These are phyloP conservation scores for Botryotinia convoluta DNA, from an alignment of 2,329 filamentous ascomycete genomes.

Conservation along the genomic window DNA sequence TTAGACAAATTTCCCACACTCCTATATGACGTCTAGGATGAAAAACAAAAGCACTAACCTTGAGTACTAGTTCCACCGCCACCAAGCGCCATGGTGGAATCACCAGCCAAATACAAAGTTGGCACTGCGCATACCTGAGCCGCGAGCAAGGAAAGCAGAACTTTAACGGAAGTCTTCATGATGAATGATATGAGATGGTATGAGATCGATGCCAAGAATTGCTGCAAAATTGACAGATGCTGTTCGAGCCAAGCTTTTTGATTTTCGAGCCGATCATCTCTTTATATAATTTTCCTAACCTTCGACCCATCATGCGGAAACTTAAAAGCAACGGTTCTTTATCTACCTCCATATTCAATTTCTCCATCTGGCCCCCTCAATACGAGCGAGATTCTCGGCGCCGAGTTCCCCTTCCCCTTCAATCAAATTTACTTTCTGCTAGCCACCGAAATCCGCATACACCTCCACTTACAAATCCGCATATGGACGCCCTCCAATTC, in stretches of 20 bases:
- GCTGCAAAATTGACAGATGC: background rate
- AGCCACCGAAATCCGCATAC: background rate
- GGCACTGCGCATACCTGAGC: constrained; percentile 22
- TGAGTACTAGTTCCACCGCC: constrained; percentile 45
- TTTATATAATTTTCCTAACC: background rate
- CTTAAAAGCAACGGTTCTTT: background rate
- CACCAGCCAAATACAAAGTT: constrained; percentile 56
- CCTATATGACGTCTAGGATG: background rate
- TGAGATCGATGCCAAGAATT: background rate
- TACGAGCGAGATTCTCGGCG: background rate
- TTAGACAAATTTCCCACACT: background rate
- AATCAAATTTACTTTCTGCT: background rate
- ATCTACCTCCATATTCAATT: background rate
- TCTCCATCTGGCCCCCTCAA: background rate
- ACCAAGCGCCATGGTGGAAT: constrained; percentile 58
- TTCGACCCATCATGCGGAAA: background rate
- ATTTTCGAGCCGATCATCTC: background rate
- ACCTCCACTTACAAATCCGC: background rate
- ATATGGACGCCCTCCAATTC: background rate
- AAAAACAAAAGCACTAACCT: constrained; percentile 35
- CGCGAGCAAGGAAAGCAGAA: constrained; percentile 5
- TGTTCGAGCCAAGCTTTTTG: background rate
- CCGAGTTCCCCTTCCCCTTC: background rate
- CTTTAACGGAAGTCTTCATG: constrained; percentile 4
- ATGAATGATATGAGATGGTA: background rate